Evolutionary conservation across 73 alveolate species (phyloP).

Genomic region (Tetrahymena borealis): DNA sequence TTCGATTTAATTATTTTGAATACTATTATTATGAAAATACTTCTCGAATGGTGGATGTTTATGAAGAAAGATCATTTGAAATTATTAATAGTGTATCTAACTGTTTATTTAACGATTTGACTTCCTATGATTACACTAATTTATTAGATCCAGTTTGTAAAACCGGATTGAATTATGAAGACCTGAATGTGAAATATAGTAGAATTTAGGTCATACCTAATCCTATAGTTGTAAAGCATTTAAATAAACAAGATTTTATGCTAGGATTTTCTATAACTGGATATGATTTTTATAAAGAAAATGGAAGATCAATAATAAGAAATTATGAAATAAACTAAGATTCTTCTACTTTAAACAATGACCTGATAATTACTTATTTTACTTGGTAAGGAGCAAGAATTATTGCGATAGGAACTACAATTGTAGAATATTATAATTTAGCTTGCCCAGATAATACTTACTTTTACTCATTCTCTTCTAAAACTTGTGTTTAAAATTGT

Average conservation of each 20-base stretch:
- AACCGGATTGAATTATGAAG: neutral
- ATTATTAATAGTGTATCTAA: neutral
- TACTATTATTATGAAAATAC: neutral
- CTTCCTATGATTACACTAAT: neutral
- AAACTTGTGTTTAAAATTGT: neutral
- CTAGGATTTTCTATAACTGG: neutral
- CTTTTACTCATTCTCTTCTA: neutral
- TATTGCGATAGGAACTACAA: neutral
- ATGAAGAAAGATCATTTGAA: neutral
- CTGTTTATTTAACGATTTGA: neutral
- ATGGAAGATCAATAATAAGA: neutral
- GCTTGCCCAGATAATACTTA: neutral
- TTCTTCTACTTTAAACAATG: too few relatives aligned
- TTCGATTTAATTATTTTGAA: neutral
- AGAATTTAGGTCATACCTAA: neutral
- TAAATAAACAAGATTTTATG: neutral
- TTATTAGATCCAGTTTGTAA: neutral
- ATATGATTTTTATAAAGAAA: neutral
- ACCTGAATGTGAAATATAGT: neutral
- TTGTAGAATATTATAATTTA: neutral
- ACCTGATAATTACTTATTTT: neutral
- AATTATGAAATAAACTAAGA: too few relatives aligned
- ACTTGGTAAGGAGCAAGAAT: neutral
- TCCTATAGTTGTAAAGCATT: neutral
- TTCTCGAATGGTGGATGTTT: neutral